Evolutionary conservation across 1,284 basidiomycete species (phyloP).

Genomic region (Tetrapyrgos nigripes): DNA sequence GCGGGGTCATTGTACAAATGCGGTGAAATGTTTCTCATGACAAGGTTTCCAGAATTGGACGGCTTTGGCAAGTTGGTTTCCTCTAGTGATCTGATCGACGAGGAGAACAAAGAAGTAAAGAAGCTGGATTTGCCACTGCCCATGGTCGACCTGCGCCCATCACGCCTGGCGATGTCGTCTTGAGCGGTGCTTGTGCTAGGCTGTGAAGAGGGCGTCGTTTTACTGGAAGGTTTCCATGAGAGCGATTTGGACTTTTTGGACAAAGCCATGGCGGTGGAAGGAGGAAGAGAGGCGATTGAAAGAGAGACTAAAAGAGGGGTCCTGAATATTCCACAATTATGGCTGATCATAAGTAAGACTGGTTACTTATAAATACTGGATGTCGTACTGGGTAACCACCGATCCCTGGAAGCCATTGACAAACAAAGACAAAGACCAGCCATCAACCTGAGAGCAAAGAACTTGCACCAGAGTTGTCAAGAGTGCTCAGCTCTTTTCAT

Average conservation of each 20-base stretch:
- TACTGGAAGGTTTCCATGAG: neutral
- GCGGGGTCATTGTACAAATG: conserved; percentile 54
- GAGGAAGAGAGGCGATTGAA: too few species aligned
- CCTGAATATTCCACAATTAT: too few species aligned
- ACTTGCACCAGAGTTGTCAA: too few species aligned
- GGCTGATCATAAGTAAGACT: too few species aligned
- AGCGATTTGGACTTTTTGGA: conserved; percentile 9
- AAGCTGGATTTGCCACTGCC: conserved; percentile 6
- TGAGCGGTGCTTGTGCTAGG: neutral
- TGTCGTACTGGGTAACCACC: neutral
- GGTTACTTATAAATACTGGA: neutral
- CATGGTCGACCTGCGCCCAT: neutral
- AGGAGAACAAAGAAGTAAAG: conserved; percentile 10
- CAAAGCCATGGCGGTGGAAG: neutral
- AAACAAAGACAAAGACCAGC: neutral
- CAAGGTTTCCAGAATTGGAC: conserved; percentile 5
- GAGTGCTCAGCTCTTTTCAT: neutral
- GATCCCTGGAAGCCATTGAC: neutral
- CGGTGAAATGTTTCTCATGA: conserved; percentile 25
- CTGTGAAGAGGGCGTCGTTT: neutral
- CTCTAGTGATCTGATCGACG: neutral
- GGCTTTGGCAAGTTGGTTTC: neutral
- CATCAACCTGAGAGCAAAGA: neutral
- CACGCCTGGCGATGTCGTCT: neutral
- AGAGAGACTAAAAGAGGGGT: too few species aligned